Conservation (phyloP, 2,329 filamentous ascomycete genomes). For the Leptographium procerum region DNA sequence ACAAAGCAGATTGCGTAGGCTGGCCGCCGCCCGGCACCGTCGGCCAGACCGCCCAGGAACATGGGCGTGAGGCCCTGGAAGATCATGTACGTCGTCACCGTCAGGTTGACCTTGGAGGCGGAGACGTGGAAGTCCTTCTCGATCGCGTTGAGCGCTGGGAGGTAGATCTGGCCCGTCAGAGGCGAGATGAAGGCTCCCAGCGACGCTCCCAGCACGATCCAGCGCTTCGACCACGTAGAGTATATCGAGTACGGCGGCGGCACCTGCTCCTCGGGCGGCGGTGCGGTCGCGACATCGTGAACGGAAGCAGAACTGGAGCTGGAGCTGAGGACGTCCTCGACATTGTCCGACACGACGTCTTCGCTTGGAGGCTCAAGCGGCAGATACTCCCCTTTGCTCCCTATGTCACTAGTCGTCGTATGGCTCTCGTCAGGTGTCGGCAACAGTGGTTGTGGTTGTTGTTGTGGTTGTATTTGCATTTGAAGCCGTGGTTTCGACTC, state of each 20-base stretch:
- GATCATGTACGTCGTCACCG: slow-evolving; percentile 45
- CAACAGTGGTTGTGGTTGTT: neutral
- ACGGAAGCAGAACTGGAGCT: neutral
- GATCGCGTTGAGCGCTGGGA: slow-evolving; percentile 38
- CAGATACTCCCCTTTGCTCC: neutral
- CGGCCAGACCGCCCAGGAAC: slow-evolving; percentile 43
- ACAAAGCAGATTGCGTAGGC: slow-evolving; percentile 40
- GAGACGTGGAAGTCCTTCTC: slow-evolving; percentile 29
- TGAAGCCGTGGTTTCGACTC: neutral
- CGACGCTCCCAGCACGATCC: slow-evolving; percentile 26
- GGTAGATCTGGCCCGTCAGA: slow-evolving; percentile 39
- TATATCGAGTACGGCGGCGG: slow-evolving; percentile 23
- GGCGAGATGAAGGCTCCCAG: slow-evolving; percentile 31
- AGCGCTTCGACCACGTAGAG: slow-evolving; percentile 26
- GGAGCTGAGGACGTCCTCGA: neutral
- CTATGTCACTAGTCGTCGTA: no score
- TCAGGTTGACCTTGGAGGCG: slow-evolving; percentile 32
- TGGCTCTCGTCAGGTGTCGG: no score
- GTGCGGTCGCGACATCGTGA: neutral
- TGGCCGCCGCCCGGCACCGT: slow-evolving; percentile 39
- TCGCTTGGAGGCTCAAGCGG: neutral
- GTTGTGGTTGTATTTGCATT: neutral
- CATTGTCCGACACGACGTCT: neutral
- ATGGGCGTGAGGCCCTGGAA: slow-evolving; percentile 49
- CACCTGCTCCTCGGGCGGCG: slow-evolving; percentile 1